Percentiles rank a stretch among this genome's conserved stretches.
Evolutionary conservation across 306 rosid genomes (phyloP).

Genomic region (Vachellia collinsii): DNA sequence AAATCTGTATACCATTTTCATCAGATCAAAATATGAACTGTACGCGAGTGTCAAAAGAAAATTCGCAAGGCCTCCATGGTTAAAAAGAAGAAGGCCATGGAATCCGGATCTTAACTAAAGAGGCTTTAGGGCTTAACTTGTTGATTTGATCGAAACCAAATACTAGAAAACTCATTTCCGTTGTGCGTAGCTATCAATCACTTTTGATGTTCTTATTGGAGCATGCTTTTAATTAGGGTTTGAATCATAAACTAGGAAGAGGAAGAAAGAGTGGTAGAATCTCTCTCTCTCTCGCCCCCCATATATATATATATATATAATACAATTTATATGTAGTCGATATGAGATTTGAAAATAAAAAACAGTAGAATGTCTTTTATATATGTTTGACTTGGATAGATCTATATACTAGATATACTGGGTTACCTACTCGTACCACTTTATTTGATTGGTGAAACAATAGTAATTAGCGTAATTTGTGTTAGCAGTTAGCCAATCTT

Average conservation of each 20-base stretch:
- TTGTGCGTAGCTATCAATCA: background rate
- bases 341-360: too few relatives aligned
- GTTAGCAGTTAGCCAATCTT: conserved; percentile 37
- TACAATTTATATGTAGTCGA: background rate
- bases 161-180: background rate
- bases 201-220: background rate
- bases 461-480: conserved; percentile 26
- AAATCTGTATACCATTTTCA: background rate
- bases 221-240: background rate
- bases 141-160: background rate
- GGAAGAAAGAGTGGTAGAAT: background rate
- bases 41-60: background rate
- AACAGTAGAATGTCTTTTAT: background rate
- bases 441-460: conserved; percentile 2
- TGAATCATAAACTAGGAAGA: background rate
- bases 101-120: background rate
- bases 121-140: background rate
- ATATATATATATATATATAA: too few relatives aligned
- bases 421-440: background rate
- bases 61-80: background rate
- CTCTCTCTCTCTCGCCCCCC: too few relatives aligned
- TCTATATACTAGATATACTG: background rate
- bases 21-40: background rate
- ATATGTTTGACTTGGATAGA: background rate
- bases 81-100: background rate